Base-by-base conservation (phyloP, 805 yeast species). In the Teunomyces cretensis region DNA sequence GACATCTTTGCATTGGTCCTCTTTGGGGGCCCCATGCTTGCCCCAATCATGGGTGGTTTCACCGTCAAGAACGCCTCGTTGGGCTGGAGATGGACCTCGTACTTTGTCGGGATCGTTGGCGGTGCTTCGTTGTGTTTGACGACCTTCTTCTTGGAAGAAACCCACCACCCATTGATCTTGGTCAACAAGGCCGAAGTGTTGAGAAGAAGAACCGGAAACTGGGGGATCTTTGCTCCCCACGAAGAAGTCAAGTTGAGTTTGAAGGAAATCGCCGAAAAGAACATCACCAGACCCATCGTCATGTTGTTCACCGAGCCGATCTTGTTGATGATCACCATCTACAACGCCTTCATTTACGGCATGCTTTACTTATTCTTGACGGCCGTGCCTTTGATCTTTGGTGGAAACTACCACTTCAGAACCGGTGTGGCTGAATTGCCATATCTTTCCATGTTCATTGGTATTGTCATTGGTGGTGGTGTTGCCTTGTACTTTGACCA, bases 1-100 rank as follows among this genome's bases (percentile, higher is more conserved):
- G 72, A 84, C 8, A 51, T 84, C 13, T 90, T 89, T 56, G 74
- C 88, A 1, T 75, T 86, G 69, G 80, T 84, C 38, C 88, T 88
- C 30, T 86, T 87, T 47, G 73, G 71, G 53, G 94, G 95, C 46
- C 97, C 97, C 15, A 75, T 88, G 70, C 45, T 85, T 30, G 92
- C 92, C 0, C 97, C 97, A 13, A 81, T 90, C 46, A 54, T 81
- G 42, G 67, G 71, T 33, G 72, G 65, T 4, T 67, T 67, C 43
- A 70, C 72, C 35, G 72, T 75, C 13, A 67, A 66, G 38, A 63
- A 67, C 32, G 54, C 55, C 19, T 60, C 50, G 31, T 46, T 67
- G 48, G 79, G 76, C 4, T 83, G 87, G 87, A 65, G 86, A 52
- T 78, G 84, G 76, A 68, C 81, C 4, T 65, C 71, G 22, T 83